Conservation (phyloP, 2,329 filamentous ascomycete genomes). For the Neofusicoccum cordaticola region DNA sequence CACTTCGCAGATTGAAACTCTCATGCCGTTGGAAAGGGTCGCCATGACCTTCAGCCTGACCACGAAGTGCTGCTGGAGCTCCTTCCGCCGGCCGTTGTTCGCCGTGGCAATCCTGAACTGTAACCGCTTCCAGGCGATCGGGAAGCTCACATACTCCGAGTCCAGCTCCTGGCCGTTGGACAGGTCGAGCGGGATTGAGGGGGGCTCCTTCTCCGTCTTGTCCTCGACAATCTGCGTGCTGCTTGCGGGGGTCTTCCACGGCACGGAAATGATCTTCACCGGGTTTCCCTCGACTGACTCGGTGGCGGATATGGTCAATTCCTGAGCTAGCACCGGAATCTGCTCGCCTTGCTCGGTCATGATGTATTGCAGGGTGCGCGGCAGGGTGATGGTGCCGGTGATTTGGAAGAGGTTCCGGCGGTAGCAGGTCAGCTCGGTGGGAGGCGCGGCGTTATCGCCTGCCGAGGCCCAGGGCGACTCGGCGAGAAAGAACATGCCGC, state of each 20-base stretch:
- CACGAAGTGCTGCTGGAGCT: conserved; percentile 94
- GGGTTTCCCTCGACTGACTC: conserved; percentile 92
- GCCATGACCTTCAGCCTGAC: conserved; percentile 82
- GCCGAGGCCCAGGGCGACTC: conserved; percentile 67
- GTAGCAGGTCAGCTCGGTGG: conserved; percentile 91
- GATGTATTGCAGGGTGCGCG: conserved; percentile 73
- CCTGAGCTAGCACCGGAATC: conserved; percentile 76
- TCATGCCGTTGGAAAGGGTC: conserved; percentile 78
- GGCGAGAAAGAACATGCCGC: conserved; percentile 86
- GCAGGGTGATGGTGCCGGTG: conserved; percentile 81
- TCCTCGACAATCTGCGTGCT: conserved; percentile 66
- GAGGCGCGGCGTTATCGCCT: conserved; percentile 54
- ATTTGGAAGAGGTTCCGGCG: conserved; percentile 95
- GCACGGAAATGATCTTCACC: conserved; percentile 92
- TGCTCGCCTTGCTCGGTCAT: conserved; percentile 81
- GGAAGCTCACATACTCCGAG: conserved; percentile 83
- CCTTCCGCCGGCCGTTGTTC: conserved; percentile 91
- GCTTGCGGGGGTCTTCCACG: conserved; percentile 92
- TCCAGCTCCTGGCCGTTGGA: conserved; percentile 67
- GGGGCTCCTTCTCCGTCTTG: conserved; percentile 79
- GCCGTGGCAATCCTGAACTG: conserved; percentile 95
- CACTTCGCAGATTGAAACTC: conserved; percentile 77
- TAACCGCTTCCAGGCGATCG: conserved; percentile 88
- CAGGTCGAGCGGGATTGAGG: conserved; percentile 70
- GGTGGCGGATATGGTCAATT: conserved; percentile 85